Evolutionary conservation across 208 protist genomes (phyloP), one percentile per base, ranked within the genome.

Genomic region (Leishmania lainsoni): DNA sequence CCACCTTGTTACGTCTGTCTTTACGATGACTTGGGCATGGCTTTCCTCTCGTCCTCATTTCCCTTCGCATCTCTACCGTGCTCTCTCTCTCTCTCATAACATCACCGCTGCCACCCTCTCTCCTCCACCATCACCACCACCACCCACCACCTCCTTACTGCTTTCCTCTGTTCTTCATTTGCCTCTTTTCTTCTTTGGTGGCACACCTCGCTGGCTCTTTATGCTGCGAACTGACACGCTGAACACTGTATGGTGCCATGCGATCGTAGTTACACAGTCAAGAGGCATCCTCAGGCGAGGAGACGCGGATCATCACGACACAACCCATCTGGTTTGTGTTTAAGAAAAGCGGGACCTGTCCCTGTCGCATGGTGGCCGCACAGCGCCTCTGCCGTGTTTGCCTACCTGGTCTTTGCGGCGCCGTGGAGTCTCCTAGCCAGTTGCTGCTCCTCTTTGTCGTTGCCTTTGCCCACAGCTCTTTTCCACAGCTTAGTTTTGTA

Each of bases 71-170:
- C 16, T 17, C 22, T 80, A 14, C 45, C 26, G 6, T 48, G 54
- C 61, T 73, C 32, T 72, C 45, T 83, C 45, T 83, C 74, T 73
- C 29, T 73, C 35, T 73, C n/a, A 17, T 22, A 32, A 20, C 22
- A 32, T 20, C 35, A 20, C 56, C 52, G 59, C 35, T 54, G 48
- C 42, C 52, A 42, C 29, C n/a, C n/a, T 78, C 26, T 5, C 32
- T 29, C 52, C 75, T 3, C 42, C 42, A 45, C 42, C 42, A n/a
- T n/a, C n/a, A n/a, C n/a, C n/a, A n/a, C n/a, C n/a, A n/a, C n/a
- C n/a, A n/a, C n/a, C n/a, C 75, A 8, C 42, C 42, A 45, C 42
- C 42, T 42, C 32, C 42, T 32, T 29, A 5, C 26, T 10, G 20
- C 12, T 35, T 49, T 73, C 68, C 22, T 35, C 26, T 29, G 22